These are phyloP conservation scores for Danielozyma ontarioensis DNA, from an alignment of 805 yeast species.

Conservation along the genomic window DNA sequence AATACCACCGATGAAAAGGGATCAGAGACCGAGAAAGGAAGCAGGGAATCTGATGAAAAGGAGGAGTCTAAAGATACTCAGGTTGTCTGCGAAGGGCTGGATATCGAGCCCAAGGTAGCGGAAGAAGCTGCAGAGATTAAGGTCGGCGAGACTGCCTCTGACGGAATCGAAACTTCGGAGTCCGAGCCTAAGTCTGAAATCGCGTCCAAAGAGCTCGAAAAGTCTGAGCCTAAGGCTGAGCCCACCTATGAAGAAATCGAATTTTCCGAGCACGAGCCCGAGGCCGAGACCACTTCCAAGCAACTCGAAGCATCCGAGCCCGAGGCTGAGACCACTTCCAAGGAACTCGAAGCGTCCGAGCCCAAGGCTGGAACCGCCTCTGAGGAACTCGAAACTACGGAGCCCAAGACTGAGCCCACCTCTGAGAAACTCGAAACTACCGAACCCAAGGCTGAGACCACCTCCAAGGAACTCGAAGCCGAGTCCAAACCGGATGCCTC, in stretches of 20 bases:
- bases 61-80: not conserved
- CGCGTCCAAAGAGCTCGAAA: not conserved
- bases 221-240: not conserved
- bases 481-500: conserved; percentile 7
- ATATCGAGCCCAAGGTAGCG: conserved; percentile 3
- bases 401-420: not conserved
- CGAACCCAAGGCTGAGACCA: not conserved
- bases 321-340: conserved; percentile 16
- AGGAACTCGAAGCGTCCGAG: not conserved
- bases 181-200: too few relatives aligned
- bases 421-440: not conserved
- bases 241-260: not conserved
- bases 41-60: conserved; percentile 7
- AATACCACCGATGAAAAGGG: not conserved
- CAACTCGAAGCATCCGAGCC: too few relatives aligned
- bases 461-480: not conserved
- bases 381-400: not conserved
- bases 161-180: conserved; percentile 1
- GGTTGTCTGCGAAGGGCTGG: conserved; percentile 1
- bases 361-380: not conserved
- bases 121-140: conserved; percentile 9
- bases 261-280: not conserved
- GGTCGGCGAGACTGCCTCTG: conserved; percentile 1
- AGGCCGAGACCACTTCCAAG: not conserved
- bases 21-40: conserved; percentile 5